Base-by-base conservation (phyloP, 495 filamentous ascomycete species). In the Penicillium canescens region DNA sequence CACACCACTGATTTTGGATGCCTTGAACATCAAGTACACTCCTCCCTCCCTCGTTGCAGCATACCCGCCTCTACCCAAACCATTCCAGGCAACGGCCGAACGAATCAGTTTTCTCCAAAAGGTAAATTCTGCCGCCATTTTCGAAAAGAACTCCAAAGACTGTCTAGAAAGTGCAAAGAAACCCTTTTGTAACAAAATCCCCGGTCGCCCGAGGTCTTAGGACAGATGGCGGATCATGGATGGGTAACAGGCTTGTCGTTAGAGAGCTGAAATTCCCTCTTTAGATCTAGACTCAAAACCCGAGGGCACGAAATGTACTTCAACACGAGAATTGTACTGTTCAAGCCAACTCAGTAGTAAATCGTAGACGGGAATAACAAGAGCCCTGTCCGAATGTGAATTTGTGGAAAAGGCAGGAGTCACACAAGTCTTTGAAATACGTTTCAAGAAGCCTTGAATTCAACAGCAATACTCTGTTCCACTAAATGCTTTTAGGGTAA, bases 111-210 rank as follows among this genome's bases (percentile, higher is more conserved):
- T 6, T 26, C 40, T 42, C 20, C 40, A 42, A 26, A 42, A 18
- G 20, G 7, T 42, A 12, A 23, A 42, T 26, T 42, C 40, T 23
- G 16, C 10, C 21, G 40, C 40, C 7, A 4, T 42, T 42, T 42
- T 42, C 12, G 40, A 24, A 42, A 24, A 24, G 20, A 42, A 24
- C 8, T 12, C 20, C 40, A 42, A 42, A 42, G 40, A 42, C 20
- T 42, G 40, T 24, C 40, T 42, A 4, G 40, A 42, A 24, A 42
- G 40, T 42, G 40, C 40, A 24, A 42, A 42, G 20, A 42, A 42
- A 24, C 40, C 40, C 18, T 42, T 42, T 42, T 42, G 40, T 24
- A 24, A 13, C 40, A 26, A 13, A 16, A 10, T 41, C 14, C 14
- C 38, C 6, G 18, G 18, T 21, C 18, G 18, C 38, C 18, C 16